These are phyloP conservation scores for Fusarium graminum DNA, from an alignment of 2,329 filamentous ascomycete species.

Conservation along the genomic window DNA sequence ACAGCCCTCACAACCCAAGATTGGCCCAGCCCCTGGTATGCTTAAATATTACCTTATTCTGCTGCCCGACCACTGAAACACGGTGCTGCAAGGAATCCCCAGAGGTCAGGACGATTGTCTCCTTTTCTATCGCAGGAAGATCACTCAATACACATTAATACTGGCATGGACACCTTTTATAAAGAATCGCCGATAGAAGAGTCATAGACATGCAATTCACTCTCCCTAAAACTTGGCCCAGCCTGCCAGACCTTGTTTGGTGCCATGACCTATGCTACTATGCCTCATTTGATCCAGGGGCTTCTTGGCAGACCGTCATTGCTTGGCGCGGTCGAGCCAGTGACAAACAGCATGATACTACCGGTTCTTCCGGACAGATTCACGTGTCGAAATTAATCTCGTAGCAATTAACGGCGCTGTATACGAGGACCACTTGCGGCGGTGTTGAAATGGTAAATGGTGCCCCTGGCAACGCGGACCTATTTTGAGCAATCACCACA, in stretches of 20 bases:
- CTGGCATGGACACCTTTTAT: neutral
- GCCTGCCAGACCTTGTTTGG: slow-evolving; percentile 8
- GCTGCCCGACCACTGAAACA: slow-evolving; percentile 36
- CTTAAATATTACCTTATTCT: slow-evolving; percentile 51
- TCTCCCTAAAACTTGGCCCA: slow-evolving; percentile 7
- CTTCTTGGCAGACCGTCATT: slow-evolving; percentile 34
- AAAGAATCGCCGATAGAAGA: neutral
- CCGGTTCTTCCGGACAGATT: slow-evolving; percentile 20
- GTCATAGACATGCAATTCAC: slow-evolving; percentile 2
- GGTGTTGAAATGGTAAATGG: neutral
- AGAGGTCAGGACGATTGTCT: neutral
- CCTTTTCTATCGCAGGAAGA: neutral
- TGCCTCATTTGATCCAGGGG: slow-evolving; percentile 35
- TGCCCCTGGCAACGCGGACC: slow-evolving; percentile 10
- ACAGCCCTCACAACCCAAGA: slow-evolving; percentile 7
- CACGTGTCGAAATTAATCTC: neutral
- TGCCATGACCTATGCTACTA: slow-evolving; percentile 16
- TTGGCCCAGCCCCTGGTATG: slow-evolving; percentile 43
- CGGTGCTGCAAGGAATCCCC: slow-evolving; percentile 14
- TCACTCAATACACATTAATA: neutral
- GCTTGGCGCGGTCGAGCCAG: slow-evolving; percentile 25
- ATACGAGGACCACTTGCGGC: slow-evolving; percentile 1
- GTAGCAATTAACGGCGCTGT: neutral
- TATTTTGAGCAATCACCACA: neutral
- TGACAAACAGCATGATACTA: slow-evolving; percentile 12